A percentile compares a stretch with the other conserved stretches of the same genome.
These are phyloP conservation scores for Phragmites australis DNA, from an alignment of 176 grass and related monocot species.

Conservation along the genomic window DNA sequence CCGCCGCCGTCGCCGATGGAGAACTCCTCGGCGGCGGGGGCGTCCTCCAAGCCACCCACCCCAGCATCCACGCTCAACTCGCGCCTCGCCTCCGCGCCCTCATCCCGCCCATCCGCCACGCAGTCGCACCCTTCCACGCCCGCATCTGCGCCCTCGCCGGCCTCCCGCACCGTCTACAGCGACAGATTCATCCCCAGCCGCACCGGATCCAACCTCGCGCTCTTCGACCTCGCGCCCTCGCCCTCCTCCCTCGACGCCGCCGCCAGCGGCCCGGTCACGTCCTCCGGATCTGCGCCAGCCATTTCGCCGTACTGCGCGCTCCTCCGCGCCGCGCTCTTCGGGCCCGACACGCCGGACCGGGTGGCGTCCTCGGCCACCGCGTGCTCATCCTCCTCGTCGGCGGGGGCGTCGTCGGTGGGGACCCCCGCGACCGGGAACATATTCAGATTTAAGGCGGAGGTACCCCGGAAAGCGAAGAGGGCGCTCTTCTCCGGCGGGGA, in stretches of 20 bases:
- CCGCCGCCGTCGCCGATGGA: constrained; percentile 32
- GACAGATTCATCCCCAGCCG: constrained; percentile 94
- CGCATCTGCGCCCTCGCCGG: constrained; percentile 42
- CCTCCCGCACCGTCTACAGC: constrained; percentile 66
- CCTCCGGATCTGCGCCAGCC: constrained; percentile 41
- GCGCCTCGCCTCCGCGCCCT: neutral
- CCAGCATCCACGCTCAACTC: constrained; percentile 17
- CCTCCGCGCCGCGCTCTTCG: constrained; percentile 80
- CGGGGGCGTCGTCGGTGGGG: constrained; percentile 41
- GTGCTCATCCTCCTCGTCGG: constrained; percentile 56
- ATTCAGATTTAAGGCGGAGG: constrained; percentile 91
- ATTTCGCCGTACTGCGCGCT: constrained; percentile 77
- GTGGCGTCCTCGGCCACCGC: constrained; percentile 64
- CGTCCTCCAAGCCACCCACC: constrained; percentile 46
- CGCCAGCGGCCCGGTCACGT: constrained; percentile 16
- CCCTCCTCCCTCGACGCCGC: neutral
- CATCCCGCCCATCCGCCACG: constrained; percentile 29
- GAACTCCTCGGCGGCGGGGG: constrained; percentile 1
- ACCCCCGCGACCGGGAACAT: constrained; percentile 66
- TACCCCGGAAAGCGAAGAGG: constrained; percentile 61
- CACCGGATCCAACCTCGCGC: constrained; percentile 72
- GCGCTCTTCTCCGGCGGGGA: constrained; percentile 47
- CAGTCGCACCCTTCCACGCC: constrained; percentile 32
- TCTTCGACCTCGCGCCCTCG: constrained; percentile 63
- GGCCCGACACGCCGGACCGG: constrained; percentile 53